Evolutionary conservation across 257 asterid genomes (phyloP), one percentile per base, ranked within the genome.

Genomic region (Apocynum venetum): DNA sequence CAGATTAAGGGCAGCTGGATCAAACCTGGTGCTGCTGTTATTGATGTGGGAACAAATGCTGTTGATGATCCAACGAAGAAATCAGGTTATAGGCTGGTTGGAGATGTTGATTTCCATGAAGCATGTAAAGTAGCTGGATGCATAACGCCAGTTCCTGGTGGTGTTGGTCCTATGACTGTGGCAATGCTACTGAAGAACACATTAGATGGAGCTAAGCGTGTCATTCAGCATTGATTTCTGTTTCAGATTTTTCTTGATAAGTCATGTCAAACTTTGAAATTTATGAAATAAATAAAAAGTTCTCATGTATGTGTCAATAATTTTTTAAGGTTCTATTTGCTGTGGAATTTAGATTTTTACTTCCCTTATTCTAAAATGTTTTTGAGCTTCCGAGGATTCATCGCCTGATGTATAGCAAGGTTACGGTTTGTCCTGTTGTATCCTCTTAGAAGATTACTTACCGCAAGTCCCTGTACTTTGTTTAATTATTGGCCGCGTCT

Each of bases 1-100:
- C 87, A 95, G 99, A 89, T 95, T 65, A 91, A 95, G 82, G 99
- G 98, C 60, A 93, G 93, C 84, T 95, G 99, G 99, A 91, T 95
- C 59, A 95, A 95, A 77, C 97, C 99, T 1, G 99, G 98, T 76
- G 99, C 99, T 74, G 96, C 99, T 8, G 96, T 95, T n/a, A 89
- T 95, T 38, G 99, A 95, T 15, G 98, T 95, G 75, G 98, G 99
- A 66, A 95, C 94, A 9, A 95, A 95, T 79, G 92, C 96, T 1
- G 89, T 95, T 36, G 97, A 93, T 72, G 99, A 93, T 78, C 86
- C 92, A 7, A 88, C 85, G 41, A 95, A 81, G 87, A 95, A 91
- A 75, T 80, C 97, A 36, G 97, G 99, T 55, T 95, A 95, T 49
- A 86, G 97, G 85, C 96, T 95, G 2, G 99, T 95, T 31, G 99